Base-by-base conservation (phyloP, 176 grass and related monocot species). In the Ensete glaucum region DNA sequence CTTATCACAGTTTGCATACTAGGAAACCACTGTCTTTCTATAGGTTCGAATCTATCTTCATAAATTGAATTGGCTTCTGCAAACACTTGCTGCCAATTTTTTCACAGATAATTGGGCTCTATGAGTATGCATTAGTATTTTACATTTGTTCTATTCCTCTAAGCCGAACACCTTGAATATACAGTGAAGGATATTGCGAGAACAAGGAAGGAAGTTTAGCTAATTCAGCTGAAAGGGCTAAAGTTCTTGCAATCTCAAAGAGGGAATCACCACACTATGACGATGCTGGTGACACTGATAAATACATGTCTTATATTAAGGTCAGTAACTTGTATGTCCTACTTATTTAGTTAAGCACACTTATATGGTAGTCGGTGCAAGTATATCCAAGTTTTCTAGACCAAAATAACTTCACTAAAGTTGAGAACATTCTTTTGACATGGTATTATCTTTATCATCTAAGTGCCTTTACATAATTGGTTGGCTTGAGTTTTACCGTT, bases 221-320 rank as follows among this genome's bases (percentile, higher is more conserved):
- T 59, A 43, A 50, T 29, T 34, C 24, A 6, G 50, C 63, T 56
- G 80, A 79, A 75, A 68, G 57, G 65, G 9, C 16, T 24, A 57
- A 64, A 27, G 66, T 29, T 64, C 72, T 48, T 59, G 26, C 52
- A 67, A 23, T 19, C 50, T 53, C 58, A 50, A 84, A 80, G 62
- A 64, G 13, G 68, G 78, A 50, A 79, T 23, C 67, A 10, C 52
- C 57, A 55, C 23, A 74, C 69, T 11, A 1, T 11, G 14, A 59
- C 29, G 70, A 16, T 53, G 85, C 58, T 76, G 29, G 69, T 53
- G 88, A 86, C 73, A 73, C 74, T 76, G 76, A 78, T 68, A 86
- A 86, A 77, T 90, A 72, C 73, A 84, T 90, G 88, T 90, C 88
- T 81, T 90, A 84, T 65, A 90, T 90, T 43, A 81, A 86, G 81